Base-by-base conservation (phyloP, 148 eudicot species). In the Gaultheria prostrata region DNA sequence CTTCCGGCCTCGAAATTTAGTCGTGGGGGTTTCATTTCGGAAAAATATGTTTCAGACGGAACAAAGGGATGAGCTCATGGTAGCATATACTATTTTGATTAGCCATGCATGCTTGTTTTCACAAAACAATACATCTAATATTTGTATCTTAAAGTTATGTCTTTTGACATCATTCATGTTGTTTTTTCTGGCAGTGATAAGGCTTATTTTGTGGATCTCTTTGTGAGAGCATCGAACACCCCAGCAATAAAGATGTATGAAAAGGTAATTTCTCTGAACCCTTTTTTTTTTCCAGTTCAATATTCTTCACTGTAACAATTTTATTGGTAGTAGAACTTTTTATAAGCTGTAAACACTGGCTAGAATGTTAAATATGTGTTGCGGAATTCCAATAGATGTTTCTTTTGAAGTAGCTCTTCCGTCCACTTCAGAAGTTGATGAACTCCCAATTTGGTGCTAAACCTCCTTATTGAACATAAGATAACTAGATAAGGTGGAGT, bases 231-330 rank as follows among this genome's bases (percentile, higher is more conserved):
- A 85, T 97, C 99, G 87, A 97, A 97, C 85, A 87, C 89, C 83
- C 99, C 99, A 18, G 98, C 99, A 54, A 97, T 97, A 90, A 93
- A 91, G 90, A 94, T 94, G 99, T 97, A 94, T 90, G 98, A 97
- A 90, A 97, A 97, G 97, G 99, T 97, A 92, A 74, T 83, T 26
- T 72, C 13, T 30, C 1, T 9, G 24, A 43, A 24, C 76, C 32
- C 13, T 53, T 56, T 17, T 70, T 39, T 80, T 46, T 57, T 14
- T 10, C 14, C 63, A 12, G 18, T 30, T 21, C 71, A 51, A 75
- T 21, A 75, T 20, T 84, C 18, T 74, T 56, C 76, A 39, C 53
- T 75, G 63, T 24, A 45, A 18, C 8, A 3, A 24, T 61, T 78
- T 65, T 54, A 45, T 17, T 61, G 51, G 24, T 69, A 15, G 49